Evolutionary conservation across 441 rosid species (phyloP).

Genomic region (Aleurites moluccanus): DNA sequence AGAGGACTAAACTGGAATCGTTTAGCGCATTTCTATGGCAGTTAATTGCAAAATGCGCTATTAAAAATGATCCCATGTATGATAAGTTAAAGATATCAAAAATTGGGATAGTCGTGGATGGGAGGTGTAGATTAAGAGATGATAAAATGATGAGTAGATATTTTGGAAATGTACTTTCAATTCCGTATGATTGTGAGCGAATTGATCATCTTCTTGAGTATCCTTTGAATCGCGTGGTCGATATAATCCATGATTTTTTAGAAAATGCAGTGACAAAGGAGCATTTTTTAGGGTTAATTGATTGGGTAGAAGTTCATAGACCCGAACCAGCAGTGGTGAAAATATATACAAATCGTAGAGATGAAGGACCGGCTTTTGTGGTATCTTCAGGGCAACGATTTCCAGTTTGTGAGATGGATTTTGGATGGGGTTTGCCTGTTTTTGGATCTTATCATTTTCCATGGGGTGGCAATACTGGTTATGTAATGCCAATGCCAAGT

Average conservation of each 20-base stretch:
- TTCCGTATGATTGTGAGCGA: slow-evolving; percentile 50
- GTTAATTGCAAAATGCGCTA: slow-evolving; percentile 43
- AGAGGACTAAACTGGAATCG: slow-evolving; percentile 61
- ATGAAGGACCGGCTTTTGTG: slow-evolving; percentile 71
- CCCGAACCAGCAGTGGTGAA: slow-evolving; percentile 53
- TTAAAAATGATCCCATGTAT: not conserved
- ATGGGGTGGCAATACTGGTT: slow-evolving; percentile 77
- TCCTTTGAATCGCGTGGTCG: slow-evolving; percentile 55
- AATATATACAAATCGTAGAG: slow-evolving; percentile 39
- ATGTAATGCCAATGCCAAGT: slow-evolving; percentile 86
- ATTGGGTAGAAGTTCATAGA: slow-evolving; percentile 77
- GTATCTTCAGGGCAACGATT: slow-evolving; percentile 80
- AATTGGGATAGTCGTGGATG: slow-evolving; percentile 79
- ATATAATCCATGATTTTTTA: slow-evolving; percentile 54
- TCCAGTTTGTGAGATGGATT: slow-evolving; percentile 48
- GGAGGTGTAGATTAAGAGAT: slow-evolving; percentile 45
- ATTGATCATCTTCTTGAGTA: slow-evolving; percentile 43
- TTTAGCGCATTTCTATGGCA: slow-evolving; percentile 78
- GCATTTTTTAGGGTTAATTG: slow-evolving; percentile 74
- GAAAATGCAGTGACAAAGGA: slow-evolving; percentile 48
- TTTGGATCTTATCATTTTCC: slow-evolving; percentile 85
- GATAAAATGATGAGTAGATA: slow-evolving; percentile 33
- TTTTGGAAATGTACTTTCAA: slow-evolving; percentile 75
- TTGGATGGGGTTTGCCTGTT: slow-evolving; percentile 79
- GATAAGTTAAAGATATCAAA: slow-evolving; percentile 30